Evolutionary conservation across 208 protist species (phyloP), one percentile per base, ranked within the genome.

Genomic region (Naegleria lovaniensis): DNA sequence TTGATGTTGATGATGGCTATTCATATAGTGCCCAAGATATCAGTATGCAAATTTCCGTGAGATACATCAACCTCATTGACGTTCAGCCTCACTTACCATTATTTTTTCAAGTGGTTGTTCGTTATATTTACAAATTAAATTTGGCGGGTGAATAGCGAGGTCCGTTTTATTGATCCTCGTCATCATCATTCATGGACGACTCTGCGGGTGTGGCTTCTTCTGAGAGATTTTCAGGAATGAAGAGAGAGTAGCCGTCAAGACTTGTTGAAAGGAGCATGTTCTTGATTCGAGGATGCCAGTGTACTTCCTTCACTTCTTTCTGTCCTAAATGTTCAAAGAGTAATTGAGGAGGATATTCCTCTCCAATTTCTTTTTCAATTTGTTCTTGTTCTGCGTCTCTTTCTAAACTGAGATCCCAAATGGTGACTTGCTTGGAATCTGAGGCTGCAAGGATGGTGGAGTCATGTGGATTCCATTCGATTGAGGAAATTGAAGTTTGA

Each of bases 351-450:
- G 96, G 96, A 7, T 96, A 83, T 67, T 95, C 91, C 1, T 48
- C 5, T 41, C 88, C 90, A 6, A 39, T 43, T 29, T 89, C 85
- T 15, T 41, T 33, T 89, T 89, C n/a, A 36, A 79, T 79, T 75
- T 89, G n/a, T 40, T 98, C 95, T 92, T 97, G 96, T 91, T 98
- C 98, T 0, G 93, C 94, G 91, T 99, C 98, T 41, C 95, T 95
- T 94, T 99, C 98, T 0, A 99, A 94, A 85, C 97, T 97, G 51
- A 99, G 95, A 93, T 99, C 99, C 98, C 98, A 99, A 91, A 99
- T 93, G 0, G 98, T 99, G 84, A 98, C 96, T 91, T 95, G 93
- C 89, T 96, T 85, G 89, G 99, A 98, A 67, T 96, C 97, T 79
- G 95, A 96, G 9, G 96, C 97, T 76, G 97, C 95, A 13, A 99